These are phyloP conservation scores for Heterobasidion irregulare DNA, from an alignment of 1,284 basidiomycete species.

Conservation along the genomic window DNA sequence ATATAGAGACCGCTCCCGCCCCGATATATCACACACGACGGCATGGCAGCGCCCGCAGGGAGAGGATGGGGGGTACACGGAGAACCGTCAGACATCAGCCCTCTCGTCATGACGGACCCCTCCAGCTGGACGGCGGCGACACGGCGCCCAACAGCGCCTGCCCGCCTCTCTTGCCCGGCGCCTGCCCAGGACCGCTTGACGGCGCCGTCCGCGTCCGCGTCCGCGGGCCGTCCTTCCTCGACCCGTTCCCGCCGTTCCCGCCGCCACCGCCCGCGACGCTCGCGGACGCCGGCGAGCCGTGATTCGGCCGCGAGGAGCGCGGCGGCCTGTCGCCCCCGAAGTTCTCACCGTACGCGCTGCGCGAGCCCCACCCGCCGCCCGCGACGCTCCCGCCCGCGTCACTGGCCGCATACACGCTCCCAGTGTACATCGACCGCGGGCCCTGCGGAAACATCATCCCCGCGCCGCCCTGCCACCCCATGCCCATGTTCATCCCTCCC, in stretches of 20 bases:
- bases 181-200: constrained; percentile 20
- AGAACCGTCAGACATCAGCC: too few relatives aligned
- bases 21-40: neutral
- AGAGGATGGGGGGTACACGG: neutral
- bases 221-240: constrained; percentile 21
- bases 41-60: neutral
- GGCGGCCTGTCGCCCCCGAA: constrained; percentile 28
- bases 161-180: constrained; percentile 12
- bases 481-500: constrained; percentile 13
- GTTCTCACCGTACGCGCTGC: constrained; percentile 60
- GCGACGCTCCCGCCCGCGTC: constrained; percentile 36
- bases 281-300: constrained; percentile 12
- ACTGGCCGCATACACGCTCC: constrained; percentile 36
- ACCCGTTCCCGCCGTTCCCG: constrained; percentile 15
- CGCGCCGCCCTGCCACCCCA: constrained; percentile 27
- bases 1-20: neutral
- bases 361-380: constrained; percentile 43
- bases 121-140: constrained; percentile 58
- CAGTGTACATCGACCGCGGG: constrained; percentile 49
- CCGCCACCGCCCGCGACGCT: neutral
- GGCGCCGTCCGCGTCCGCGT: constrained; percentile 51
- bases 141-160: constrained; percentile 21
- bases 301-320: constrained; percentile 12
- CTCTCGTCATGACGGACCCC: constrained; percentile 12
- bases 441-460: constrained; percentile 41